A percentile compares a stretch with the other conserved stretches of the same genome.
These are phyloP conservation scores for Russula brevipes DNA, from an alignment of 768 basidiomycete genomes.

Conservation along the genomic window DNA sequence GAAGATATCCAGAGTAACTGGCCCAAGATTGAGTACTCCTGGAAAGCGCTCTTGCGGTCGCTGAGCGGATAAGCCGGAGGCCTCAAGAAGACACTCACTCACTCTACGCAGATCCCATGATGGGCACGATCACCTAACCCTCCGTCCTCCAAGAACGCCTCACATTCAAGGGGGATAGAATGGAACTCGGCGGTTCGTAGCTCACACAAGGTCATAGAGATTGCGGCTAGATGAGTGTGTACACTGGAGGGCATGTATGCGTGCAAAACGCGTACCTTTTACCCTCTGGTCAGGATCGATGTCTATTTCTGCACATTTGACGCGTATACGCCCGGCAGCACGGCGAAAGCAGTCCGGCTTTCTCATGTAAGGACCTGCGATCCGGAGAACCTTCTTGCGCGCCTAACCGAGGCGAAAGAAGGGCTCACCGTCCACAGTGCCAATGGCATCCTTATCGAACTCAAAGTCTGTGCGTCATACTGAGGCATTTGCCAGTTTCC, in stretches of 20 bases:
- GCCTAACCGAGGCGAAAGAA: too few species aligned
- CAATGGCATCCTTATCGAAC: neutral
- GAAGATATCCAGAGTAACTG: slow-evolving; percentile 26
- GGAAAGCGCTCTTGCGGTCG: slow-evolving; percentile 19
- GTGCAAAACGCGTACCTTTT: slow-evolving; percentile 12
- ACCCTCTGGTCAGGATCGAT: slow-evolving; percentile 22
- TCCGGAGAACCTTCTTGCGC: neutral
- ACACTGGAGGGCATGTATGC: slow-evolving; percentile 2
- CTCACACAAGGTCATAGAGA: slow-evolving; percentile 26
- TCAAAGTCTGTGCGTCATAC: neutral
- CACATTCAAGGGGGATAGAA: slow-evolving; percentile 25
- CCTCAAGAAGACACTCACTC: neutral
- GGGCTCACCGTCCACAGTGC: neutral
- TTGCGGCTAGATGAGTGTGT: slow-evolving; percentile 13
- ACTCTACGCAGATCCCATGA: slow-evolving; percentile 25
- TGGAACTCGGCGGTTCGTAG: slow-evolving; percentile 21
- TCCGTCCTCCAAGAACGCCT: slow-evolving; percentile 12
- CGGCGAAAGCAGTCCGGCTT: slow-evolving; percentile 26
- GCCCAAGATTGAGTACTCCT: slow-evolving; percentile 26
- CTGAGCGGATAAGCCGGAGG: neutral
- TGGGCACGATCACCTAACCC: neutral
- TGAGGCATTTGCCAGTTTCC: neutral
- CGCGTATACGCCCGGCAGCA: slow-evolving; percentile 19
- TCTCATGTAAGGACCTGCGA: neutral
- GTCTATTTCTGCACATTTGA: slow-evolving; percentile 22